phyloP scores from a whole-genome alignment of 768 basidiomycete species.

The Naganishia vishniacii region DNA sequence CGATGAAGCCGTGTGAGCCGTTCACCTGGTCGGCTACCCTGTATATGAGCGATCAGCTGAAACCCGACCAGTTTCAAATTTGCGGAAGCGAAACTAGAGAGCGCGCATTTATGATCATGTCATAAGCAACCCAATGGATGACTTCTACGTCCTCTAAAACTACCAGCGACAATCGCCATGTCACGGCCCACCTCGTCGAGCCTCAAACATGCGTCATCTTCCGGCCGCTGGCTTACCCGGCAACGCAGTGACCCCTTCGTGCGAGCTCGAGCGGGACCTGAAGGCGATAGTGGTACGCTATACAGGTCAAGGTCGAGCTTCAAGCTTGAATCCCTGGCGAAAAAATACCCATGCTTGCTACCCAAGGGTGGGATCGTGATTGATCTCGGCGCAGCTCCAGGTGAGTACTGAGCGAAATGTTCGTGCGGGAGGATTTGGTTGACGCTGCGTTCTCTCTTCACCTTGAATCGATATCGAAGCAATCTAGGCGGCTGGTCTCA shows the following conservation, averaged over 20 bases:
- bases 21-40: too few species aligned
- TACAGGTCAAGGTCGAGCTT: slow-evolving; percentile 86
- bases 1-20: too few species aligned
- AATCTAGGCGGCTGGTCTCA: slow-evolving; percentile 79
- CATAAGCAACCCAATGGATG: too few species aligned
- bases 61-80: too few species aligned
- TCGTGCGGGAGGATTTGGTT: slow-evolving; percentile 8
- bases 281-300: not conserved
- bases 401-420: not conserved
- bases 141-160: too few species aligned
- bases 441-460: not conserved
- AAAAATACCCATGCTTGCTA: slow-evolving; percentile 55
- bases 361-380: slow-evolving; percentile 57
- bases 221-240: slow-evolving; percentile 44
- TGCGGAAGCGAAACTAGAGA: too few species aligned
- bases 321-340: slow-evolving; percentile 78
- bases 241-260: slow-evolving; percentile 50
- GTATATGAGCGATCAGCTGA: too few species aligned
- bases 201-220: slow-evolving; percentile 35
- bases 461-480: not conserved
- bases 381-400: slow-evolving; percentile 82
- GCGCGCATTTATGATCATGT: too few species aligned
- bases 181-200: not conserved
- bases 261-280: slow-evolving; percentile 29
- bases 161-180: not conserved